These are phyloP conservation scores for Madurella mycetomatis DNA, from an alignment of 2,329 filamentous ascomycete genomes.

Conservation along the genomic window DNA sequence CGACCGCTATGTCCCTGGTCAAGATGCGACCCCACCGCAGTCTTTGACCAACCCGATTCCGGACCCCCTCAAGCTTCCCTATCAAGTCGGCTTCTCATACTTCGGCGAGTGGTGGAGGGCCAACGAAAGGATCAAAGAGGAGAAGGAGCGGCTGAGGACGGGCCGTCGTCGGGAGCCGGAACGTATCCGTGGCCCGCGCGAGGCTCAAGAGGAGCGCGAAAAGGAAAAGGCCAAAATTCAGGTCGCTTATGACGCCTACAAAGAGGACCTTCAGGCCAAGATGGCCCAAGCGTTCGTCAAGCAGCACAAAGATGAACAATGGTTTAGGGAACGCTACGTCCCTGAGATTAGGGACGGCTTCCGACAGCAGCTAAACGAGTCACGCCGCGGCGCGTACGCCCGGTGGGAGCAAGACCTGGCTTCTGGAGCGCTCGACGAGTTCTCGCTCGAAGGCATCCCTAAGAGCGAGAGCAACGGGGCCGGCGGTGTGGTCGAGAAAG, in stretches of 20 bases:
- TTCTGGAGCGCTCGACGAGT: constrained; percentile 83
- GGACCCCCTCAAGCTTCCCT: constrained; percentile 68
- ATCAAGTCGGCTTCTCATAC: constrained; percentile 80
- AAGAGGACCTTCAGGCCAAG: constrained; percentile 64
- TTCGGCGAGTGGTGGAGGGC: constrained; percentile 84
- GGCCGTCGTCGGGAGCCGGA: constrained; percentile 65
- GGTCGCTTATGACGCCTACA: constrained; percentile 61
- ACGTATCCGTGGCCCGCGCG: constrained; percentile 58
- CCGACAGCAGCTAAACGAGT: constrained; percentile 70
- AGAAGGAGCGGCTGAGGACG: constrained; percentile 66
- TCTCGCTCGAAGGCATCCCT: constrained; percentile 87
- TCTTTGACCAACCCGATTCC: constrained; percentile 60
- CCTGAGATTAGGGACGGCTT: constrained; percentile 74
- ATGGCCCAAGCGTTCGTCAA: constrained; percentile 89
- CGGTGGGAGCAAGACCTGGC: constrained; percentile 90
- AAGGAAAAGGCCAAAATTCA: constrained; percentile 78
- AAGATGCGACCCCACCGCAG: constrained; percentile 49
- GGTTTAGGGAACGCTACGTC: constrained; percentile 95
- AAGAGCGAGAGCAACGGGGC: constrained; percentile 88
- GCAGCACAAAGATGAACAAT: constrained; percentile 91
- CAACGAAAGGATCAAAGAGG: constrained; percentile 78
- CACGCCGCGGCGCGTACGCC: constrained; percentile 70
- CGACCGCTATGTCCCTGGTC: constrained; percentile 78
- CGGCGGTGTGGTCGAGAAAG: constrained; percentile 83
- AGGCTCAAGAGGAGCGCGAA: constrained; percentile 68